Evolutionary conservation across 495 filamentous ascomycete species (phyloP).

Genomic region (Tuber indicum): DNA sequence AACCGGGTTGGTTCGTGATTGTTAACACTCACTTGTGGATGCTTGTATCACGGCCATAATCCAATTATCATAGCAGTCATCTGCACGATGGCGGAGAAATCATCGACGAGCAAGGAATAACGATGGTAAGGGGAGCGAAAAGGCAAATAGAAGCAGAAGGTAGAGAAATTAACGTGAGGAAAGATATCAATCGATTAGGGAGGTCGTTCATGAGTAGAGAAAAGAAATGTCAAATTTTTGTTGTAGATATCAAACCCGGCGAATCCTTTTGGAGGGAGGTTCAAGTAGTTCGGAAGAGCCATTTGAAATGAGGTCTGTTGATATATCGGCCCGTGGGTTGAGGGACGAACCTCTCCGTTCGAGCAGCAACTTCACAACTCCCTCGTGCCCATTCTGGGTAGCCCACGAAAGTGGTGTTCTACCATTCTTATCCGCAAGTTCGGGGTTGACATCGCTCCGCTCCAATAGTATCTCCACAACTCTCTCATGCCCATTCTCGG

Average conservation of each 20-base stretch:
- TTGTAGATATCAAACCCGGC: not conserved
- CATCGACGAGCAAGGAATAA: not conserved
- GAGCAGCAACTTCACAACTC: conserved; percentile 35
- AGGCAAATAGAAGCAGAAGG: not conserved
- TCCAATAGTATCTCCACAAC: conserved; percentile 28
- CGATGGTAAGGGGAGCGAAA: not conserved
- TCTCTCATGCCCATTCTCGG: conserved; percentile 41
- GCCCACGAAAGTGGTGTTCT: conserved; percentile 43
- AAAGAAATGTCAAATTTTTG: not conserved
- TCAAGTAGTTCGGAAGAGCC: not conserved
- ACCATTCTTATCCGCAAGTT: conserved; percentile 16
- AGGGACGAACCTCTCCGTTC: not conserved
- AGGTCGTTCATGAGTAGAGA: not conserved
- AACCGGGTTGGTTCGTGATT: not conserved
- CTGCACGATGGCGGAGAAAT: not conserved
- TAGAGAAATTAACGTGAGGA: not conserved
- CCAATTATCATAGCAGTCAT: not conserved
- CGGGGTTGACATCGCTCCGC: conserved; percentile 9
- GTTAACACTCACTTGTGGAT: no score
- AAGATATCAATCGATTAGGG: not conserved
- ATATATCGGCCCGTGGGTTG: not conserved
- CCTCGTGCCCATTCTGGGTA: conserved; percentile 43
- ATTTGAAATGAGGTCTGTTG: not conserved
- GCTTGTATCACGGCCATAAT: not conserved
- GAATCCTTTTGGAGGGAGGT: not conserved